These are phyloP conservation scores for Euphorbia peplus DNA, from an alignment of 345 rosid species.

Conservation along the genomic window DNA sequence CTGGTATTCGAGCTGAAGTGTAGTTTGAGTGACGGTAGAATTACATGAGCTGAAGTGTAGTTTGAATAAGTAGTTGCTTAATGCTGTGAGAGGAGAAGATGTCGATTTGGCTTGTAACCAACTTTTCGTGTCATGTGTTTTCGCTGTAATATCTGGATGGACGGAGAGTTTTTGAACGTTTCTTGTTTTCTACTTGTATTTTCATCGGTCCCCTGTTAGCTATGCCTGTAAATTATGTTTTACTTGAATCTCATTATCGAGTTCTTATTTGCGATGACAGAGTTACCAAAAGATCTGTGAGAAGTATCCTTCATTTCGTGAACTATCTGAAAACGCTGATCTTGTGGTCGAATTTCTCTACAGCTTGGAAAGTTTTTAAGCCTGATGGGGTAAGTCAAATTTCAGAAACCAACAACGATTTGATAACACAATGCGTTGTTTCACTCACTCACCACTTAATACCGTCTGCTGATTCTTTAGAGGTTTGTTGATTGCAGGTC, in stretches of 20 bases:
- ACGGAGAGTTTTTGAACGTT: neutral
- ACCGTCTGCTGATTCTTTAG: neutral
- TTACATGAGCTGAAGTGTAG: no score
- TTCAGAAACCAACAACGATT: neutral
- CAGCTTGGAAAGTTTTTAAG: constrained; percentile 96
- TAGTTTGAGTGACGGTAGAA: no score
- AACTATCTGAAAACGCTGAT: constrained; percentile 92
- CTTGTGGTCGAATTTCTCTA: constrained; percentile 92
- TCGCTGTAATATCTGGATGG: neutral
- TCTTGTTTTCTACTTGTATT: neutral
- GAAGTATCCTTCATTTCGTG: constrained; percentile 88
- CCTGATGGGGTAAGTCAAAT: constrained; percentile 77
- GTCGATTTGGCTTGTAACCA: constrained; percentile 43
- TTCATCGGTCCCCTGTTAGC: neutral
- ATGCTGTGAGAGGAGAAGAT: constrained; percentile 86
- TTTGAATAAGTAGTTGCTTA: no score
- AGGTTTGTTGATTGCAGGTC: constrained; percentile 49
- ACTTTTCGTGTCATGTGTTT: neutral
- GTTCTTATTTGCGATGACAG: constrained; percentile 38
- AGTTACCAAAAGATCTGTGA: constrained; percentile 85
- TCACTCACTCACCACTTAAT: neutral
- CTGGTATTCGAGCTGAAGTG: no score
- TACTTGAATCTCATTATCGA: constrained; percentile 11
- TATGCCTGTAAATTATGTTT: neutral
- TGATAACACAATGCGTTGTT: neutral